These are phyloP conservation scores for Fusarium sp. DNA, from an alignment of 2,329 filamentous ascomycete species.

Conservation along the genomic window DNA sequence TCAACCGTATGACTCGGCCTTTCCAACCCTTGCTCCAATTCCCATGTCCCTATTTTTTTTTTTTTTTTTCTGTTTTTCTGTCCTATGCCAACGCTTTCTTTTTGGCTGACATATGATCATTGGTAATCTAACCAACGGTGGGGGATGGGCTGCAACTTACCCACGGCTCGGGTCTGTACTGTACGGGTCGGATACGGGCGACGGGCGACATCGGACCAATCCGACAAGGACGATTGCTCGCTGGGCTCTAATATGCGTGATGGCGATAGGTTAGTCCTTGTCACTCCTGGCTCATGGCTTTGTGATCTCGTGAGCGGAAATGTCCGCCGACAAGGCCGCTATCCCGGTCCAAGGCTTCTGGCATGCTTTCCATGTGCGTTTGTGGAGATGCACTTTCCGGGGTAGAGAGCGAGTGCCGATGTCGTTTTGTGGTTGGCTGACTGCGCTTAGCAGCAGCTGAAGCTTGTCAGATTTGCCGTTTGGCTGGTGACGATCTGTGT, in stretches of 20 bases:
- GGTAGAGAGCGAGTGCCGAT: constrained; percentile 5
- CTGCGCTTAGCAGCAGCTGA: constrained; percentile 2
- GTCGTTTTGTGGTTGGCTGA: constrained; percentile 2
- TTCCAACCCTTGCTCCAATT: too few relatives aligned
- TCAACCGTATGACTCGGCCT: too few relatives aligned
- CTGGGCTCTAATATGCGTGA: constrained; percentile 24
- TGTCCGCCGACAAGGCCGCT: constrained; percentile 18
- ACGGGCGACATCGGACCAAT: constrained; percentile 48
- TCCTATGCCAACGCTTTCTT: constrained; percentile 38
- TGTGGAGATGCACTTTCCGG: constrained; percentile 27
- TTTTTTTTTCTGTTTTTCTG: not conserved
- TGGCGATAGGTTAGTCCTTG: constrained; percentile 36
- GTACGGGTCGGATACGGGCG: constrained; percentile 17
- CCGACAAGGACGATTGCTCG: constrained; percentile 35
- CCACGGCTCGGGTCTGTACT: constrained; percentile 15
- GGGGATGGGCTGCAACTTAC: constrained; percentile 15
- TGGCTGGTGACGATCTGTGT: not conserved
- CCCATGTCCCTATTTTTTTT: too few relatives aligned
- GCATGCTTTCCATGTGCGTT: constrained; percentile 7
- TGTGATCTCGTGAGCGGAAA: constrained; percentile 39
- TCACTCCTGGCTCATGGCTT: constrained; percentile 2
- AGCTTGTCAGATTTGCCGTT: constrained; percentile 4
- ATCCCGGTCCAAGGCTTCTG: constrained; percentile 8
- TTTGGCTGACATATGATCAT: constrained; percentile 46
- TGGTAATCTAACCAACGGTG: constrained; percentile 34